Evolutionary conservation across 2,329 filamentous ascomycete species (phyloP), one percentile per base, ranked within the genome.

Genomic region (Ambrosiella xylebori): DNA sequence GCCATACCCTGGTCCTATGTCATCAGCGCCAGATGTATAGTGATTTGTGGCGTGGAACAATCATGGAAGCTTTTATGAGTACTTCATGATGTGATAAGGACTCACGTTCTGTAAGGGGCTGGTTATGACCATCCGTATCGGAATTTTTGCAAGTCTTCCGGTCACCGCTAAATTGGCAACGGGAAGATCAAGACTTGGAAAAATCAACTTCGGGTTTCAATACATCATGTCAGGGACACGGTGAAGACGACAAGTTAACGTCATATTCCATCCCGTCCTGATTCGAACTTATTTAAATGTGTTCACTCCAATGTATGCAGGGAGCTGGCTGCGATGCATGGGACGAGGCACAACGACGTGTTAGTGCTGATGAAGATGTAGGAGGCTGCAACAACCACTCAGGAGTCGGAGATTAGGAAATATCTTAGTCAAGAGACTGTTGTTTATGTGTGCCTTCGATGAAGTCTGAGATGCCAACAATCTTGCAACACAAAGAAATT

Each of bases 11-110:
- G 19, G 9, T 15, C n/a, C 9, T 4, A 8, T 47, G n/a, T 15
- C 2, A 11, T 47, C 4, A 17, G 39, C 51, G 51, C 51, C 51
- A 54, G n/a, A 9, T 19, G 36, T 11, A 7, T n/a, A 8, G 27
- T 27, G 27, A 41, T 9, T 11, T 55, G 38, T 55, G 53, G 38
- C 53, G 38, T 55, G 44, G 53, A 55, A 55, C 12, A n/a, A 44
- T 27, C 17, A 12, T 55, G 3, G 38, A 45, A 55, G 53, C 9
- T 27, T 45, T 13, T 27, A 54, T 54, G 35, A 36, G 39, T 27
- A 27, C 27, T 27, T 27, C 27, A 27, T 27, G 27, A 27, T 27
- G 19, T 27, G 19, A 27, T 27, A 27, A 27, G 27, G 27, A 3
- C 4, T 27, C 27, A 27, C 3, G 27, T 27, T 27, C 27, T 27